A percentile compares a stretch with the other conserved stretches of the same genome.
These are phyloP conservation scores for Chlorella sp. DNA, from an alignment of 139 green algal genomes.

Conservation along the genomic window DNA sequence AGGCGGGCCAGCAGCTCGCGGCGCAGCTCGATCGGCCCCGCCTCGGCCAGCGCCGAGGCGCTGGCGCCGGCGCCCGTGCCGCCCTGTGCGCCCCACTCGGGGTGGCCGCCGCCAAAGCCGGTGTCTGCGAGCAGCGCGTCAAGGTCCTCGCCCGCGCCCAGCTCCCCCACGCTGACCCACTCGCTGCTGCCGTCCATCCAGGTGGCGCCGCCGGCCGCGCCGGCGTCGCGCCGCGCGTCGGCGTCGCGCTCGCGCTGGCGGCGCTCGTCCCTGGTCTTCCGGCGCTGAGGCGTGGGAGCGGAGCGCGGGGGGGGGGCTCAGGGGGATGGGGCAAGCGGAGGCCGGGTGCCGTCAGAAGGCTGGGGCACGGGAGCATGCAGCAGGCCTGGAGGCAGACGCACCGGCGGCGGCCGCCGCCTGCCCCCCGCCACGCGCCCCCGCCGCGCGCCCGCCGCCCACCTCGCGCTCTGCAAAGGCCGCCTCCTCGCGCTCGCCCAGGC, in stretches of 20 bases:
- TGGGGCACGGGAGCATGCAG: too few relatives aligned
- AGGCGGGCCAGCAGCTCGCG: conserved; percentile 44
- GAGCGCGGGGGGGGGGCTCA: not conserved
- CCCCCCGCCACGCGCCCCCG: not conserved
- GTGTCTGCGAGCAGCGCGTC: conserved; percentile 30
- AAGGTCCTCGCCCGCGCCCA: conserved; percentile 41
- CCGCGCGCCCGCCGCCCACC: conserved; percentile 35
- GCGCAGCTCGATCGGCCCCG: conserved; percentile 28
- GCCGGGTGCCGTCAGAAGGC: too few relatives aligned
- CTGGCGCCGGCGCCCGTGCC: not conserved
- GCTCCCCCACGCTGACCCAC: conserved; percentile 65
- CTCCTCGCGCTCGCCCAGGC: conserved; percentile 58
- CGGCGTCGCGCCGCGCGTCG: not conserved
- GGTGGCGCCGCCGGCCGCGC: not conserved
- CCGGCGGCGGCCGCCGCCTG: not conserved
- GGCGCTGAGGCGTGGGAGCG: not conserved
- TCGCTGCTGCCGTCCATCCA: conserved; percentile 34
- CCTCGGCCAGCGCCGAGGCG: not conserved
- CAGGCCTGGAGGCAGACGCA: too few relatives aligned
- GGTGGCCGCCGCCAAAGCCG: conserved; percentile 9
- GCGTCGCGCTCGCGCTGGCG: conserved; percentile 24
- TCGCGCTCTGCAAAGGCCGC: conserved; percentile 49
- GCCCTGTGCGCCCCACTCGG: not conserved
- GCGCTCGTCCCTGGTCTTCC: conserved; percentile 43
- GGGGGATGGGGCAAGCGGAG: not conserved